These are phyloP conservation scores for Coniella lustricola DNA, from an alignment of 2,329 filamentous ascomycete species.

Conservation along the genomic window DNA sequence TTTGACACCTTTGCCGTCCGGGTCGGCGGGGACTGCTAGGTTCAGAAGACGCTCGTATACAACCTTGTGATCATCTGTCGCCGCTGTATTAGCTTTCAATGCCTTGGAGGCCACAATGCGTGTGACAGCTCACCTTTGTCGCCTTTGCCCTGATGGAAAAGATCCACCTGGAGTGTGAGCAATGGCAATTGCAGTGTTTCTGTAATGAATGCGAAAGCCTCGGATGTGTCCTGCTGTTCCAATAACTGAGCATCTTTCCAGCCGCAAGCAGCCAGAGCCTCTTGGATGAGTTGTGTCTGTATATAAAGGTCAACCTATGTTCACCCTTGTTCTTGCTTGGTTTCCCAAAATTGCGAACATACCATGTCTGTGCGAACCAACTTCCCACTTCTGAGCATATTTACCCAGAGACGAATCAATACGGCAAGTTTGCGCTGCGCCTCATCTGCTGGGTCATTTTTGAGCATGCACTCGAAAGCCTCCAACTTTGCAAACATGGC, in stretches of 20 bases:
- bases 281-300: conserved; percentile 80
- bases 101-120: background rate
- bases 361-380: conserved; percentile 82
- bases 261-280: conserved; percentile 74
- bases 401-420: conserved; percentile 83
- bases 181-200: conserved; percentile 82
- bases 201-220: conserved; percentile 92
- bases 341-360: conserved; percentile 24
- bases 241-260: conserved; percentile 73
- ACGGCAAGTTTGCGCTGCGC: conserved; percentile 65
- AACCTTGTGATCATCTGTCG: conserved; percentile 83
- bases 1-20: conserved; percentile 63
- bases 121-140: conserved; percentile 30
- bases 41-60: conserved; percentile 87
- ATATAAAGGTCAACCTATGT: conserved; percentile 21
- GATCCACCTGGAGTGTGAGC: conserved; percentile 84
- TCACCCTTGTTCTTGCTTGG: background rate
- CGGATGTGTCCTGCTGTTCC: conserved; percentile 91
- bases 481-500: conserved; percentile 90
- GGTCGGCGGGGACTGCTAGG: conserved; percentile 75
- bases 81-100: background rate
- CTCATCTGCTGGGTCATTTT: conserved; percentile 68
- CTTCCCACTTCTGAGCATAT: conserved; percentile 77
- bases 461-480: conserved; percentile 89
- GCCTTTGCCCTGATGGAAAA: conserved; percentile 80